Percentiles rank a stretch among this genome's conserved stretches.
Conservation (phyloP, 805 yeast species). For the Teunomyces aglyptinius region DNA sequence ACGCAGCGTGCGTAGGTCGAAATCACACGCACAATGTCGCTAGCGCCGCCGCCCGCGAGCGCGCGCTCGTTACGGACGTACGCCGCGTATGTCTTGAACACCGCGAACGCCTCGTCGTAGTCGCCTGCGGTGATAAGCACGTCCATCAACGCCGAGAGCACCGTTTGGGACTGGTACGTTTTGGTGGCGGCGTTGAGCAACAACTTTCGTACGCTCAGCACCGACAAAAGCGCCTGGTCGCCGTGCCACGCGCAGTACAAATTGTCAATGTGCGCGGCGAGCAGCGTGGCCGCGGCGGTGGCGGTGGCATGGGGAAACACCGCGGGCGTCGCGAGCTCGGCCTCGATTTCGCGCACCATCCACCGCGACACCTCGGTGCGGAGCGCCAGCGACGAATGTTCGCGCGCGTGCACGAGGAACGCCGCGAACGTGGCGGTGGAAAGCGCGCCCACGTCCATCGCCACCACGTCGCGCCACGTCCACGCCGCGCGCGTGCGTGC, state of each 20-base stretch:
- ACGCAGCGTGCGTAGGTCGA: slow-evolving; percentile 34
- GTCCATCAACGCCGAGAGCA: slow-evolving; percentile 31
- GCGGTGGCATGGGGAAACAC: slow-evolving; percentile 44
- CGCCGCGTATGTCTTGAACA: slow-evolving; percentile 34
- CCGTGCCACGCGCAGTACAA: slow-evolving; percentile 1
- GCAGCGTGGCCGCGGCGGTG: neutral
- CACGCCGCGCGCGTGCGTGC: slow-evolving; percentile 11
- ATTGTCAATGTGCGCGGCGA: neutral
- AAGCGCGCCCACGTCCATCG: neutral
- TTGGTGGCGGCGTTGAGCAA: slow-evolving; percentile 29
- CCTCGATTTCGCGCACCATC: slow-evolving; percentile 7
- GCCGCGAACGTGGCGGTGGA: neutral
- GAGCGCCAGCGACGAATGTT: neutral
- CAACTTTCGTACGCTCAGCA: slow-evolving; percentile 19
- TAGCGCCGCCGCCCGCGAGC: slow-evolving; percentile 26
- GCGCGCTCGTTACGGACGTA: slow-evolving; percentile 34
- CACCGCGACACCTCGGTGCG: slow-evolving; percentile 2
- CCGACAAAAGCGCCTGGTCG: slow-evolving; percentile 9
- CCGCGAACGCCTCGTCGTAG: slow-evolving; percentile 44
- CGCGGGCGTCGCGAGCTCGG: slow-evolving; percentile 17
- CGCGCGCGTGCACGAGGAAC: neutral
- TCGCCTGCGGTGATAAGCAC: slow-evolving; percentile 33
- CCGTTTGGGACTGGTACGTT: slow-evolving; percentile 37
- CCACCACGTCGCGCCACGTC: neutral
- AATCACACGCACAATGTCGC: slow-evolving; percentile 32